These are phyloP conservation scores for Leccinum barrowsii DNA, from an alignment of 768 basidiomycete genomes.

Conservation along the genomic window DNA sequence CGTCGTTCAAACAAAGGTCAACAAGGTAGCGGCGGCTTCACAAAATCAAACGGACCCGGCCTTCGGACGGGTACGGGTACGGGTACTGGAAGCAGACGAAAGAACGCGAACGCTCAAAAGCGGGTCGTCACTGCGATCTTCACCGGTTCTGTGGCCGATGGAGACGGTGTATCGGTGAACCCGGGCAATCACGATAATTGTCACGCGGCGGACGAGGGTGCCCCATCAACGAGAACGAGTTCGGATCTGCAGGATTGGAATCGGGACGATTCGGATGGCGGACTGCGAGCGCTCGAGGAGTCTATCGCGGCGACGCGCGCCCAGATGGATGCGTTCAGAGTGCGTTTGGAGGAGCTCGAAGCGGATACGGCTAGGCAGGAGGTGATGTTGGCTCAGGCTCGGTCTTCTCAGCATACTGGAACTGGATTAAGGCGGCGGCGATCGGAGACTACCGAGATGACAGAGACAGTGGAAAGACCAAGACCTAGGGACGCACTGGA, in stretches of 20 bases:
- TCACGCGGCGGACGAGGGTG: neutral
- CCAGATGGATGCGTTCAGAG: conserved; percentile 24
- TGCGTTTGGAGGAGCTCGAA: conserved; percentile 29
- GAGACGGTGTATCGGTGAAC: neutral
- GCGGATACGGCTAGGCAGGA: conserved; percentile 18
- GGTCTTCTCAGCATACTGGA: neutral
- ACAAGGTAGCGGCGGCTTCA: neutral
- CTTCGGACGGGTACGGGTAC: neutral
- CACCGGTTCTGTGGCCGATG: conserved; percentile 14
- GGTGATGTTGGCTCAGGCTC: neutral
- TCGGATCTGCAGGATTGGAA: neutral
- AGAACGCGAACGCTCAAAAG: conserved; percentile 8
- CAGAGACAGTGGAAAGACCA: neutral
- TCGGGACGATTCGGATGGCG: conserved; percentile 4
- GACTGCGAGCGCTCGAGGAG: conserved; percentile 18
- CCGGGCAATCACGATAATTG: neutral
- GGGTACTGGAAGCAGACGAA: conserved; percentile 8
- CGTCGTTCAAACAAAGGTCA: conserved; percentile 2
- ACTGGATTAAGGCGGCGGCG: neutral
- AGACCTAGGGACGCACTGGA: neutral
- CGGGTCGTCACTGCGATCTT: conserved; percentile 32
- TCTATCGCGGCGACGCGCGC: conserved; percentile 24
- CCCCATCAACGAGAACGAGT: neutral
- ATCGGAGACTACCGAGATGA: neutral
- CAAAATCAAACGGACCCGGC: neutral